A percentile compares a stretch with the other conserved stretches of the same genome.
Evolutionary conservation across 805 yeast genomes (phyloP).

Genomic region (Candida hungchunana): DNA sequence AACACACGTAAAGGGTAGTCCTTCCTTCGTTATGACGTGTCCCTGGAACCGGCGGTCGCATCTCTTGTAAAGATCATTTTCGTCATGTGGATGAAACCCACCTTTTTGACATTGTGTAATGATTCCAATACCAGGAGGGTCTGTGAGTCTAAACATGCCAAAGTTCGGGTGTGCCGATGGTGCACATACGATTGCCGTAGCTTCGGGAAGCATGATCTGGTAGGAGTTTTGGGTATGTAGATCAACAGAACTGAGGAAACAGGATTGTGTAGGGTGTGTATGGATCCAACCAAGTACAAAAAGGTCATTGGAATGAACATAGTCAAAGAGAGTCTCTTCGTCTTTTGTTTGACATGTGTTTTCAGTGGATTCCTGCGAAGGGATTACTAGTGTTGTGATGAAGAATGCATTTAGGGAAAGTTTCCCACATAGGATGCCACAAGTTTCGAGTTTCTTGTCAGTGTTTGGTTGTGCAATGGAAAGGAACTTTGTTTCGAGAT

Average conservation of each 20-base stretch:
- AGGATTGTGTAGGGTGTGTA: conserved; percentile 71
- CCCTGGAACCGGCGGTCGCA: conserved; percentile 40
- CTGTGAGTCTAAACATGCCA: conserved; percentile 58
- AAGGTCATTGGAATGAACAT: conserved; percentile 49
- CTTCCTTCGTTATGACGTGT: conserved; percentile 43
- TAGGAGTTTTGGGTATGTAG: conserved; percentile 65
- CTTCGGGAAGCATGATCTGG: conserved; percentile 67
- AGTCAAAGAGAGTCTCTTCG: conserved; percentile 55
- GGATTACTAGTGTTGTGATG: conserved; percentile 56
- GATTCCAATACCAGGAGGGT: conserved; percentile 58
- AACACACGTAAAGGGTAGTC: conserved; percentile 42
- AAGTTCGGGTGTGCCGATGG: conserved; percentile 41
- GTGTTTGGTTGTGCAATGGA: conserved; percentile 48
- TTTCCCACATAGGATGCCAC: conserved; percentile 64
- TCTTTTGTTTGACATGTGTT: conserved; percentile 60
- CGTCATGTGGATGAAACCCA: conserved; percentile 63
- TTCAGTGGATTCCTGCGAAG: conserved; percentile 57
- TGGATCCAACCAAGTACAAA: conserved; percentile 74
- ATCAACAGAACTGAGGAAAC: conserved; percentile 62
- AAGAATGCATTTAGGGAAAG: conserved; percentile 59
- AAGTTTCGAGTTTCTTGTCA: conserved; percentile 48
- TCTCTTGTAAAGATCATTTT: conserved; percentile 42
- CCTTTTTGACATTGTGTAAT: conserved; percentile 45
- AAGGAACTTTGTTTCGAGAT: conserved; percentile 40
- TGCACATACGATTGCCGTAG: conserved; percentile 63